Evolutionary conservation across 257 asterid species (phyloP).

Genomic region (Jasminum sambac): DNA sequence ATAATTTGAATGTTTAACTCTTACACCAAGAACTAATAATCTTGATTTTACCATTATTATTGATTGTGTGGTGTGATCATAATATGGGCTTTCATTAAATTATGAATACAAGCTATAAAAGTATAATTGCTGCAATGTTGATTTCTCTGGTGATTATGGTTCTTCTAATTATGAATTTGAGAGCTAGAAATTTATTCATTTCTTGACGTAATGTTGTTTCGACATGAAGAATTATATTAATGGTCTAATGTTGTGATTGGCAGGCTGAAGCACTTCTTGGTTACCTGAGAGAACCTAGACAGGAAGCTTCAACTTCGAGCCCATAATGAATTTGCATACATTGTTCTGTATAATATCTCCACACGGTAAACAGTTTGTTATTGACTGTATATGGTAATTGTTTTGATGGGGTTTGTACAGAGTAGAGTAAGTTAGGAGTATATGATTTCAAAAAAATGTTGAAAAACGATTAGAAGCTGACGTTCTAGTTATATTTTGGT

Average conservation of each 20-base stretch:
- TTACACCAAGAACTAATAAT: conserved; percentile 9
- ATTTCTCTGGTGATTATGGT: conserved; percentile 23
- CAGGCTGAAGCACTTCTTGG: conserved; percentile 96
- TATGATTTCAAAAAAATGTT: conserved; percentile 10
- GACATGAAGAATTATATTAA: conserved; percentile 1
- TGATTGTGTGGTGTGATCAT: conserved; percentile 21
- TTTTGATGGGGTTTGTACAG: conserved; percentile 56
- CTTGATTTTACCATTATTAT: conserved; percentile 21
- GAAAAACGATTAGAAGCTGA: conserved; percentile 38
- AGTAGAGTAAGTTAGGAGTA: conserved; percentile 45
- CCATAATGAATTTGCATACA: conserved; percentile 44
- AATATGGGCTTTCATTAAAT: conserved; percentile 24
- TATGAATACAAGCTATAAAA: conserved; percentile 22
- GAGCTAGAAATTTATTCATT: conserved; percentile 30
- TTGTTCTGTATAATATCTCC: conserved; percentile 29
- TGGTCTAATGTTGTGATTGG: conserved; percentile 27
- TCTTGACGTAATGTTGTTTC: conserved; percentile 3
- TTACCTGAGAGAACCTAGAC: conserved; percentile 92
- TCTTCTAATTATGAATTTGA: conserved; percentile 7
- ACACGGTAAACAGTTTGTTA: conserved; percentile 38
- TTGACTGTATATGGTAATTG: conserved; percentile 51
- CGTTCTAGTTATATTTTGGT: conserved; percentile 38
- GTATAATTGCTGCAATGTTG: conserved; percentile 27
- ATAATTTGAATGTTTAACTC: conserved; percentile 12
- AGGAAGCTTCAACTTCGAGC: conserved; percentile 73